phyloP scores from a whole-genome alignment of 768 basidiomycete species.

The Hygrocybe coccinea region DNA sequence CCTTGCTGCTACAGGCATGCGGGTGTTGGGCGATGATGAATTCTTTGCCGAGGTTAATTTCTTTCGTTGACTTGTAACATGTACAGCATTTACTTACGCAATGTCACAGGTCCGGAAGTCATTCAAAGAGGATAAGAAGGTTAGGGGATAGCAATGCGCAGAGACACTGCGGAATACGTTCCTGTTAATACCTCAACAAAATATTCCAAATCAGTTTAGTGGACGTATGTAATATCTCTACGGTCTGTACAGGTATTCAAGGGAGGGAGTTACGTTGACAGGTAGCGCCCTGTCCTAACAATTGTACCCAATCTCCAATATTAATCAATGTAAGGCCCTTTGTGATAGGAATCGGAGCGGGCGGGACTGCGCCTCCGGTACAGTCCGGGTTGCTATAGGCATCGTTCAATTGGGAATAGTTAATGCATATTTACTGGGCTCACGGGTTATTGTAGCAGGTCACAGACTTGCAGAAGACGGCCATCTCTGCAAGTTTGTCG shows the following conservation, averaged over 20 bases:
- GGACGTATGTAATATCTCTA: neutral
- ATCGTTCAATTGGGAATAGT: neutral
- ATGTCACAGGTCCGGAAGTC: conserved; percentile 42
- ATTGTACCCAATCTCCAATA: conserved; percentile 1
- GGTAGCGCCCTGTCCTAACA: conserved; percentile 1
- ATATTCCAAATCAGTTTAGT: neutral
- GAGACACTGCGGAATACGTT: neutral
- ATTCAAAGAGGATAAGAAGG: conserved; percentile 43
- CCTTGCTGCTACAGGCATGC: conserved; percentile 63
- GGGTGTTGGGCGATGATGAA: conserved; percentile 61
- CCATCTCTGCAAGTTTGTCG: conserved; percentile 13
- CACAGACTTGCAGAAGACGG: conserved; percentile 19
- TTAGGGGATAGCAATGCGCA: conserved; percentile 8
- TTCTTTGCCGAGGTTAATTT: conserved; percentile 50
- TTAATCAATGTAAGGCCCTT: conserved; percentile 16
- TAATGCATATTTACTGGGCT: neutral
- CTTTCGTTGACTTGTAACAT: neutral
- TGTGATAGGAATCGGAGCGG: conserved; percentile 17
- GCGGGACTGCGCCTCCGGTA: conserved; percentile 24
- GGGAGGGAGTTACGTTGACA: conserved; percentile 1
- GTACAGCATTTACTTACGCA: neutral
- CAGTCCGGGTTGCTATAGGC: conserved; percentile 23
- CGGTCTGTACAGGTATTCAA: neutral
- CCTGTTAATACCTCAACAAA: neutral
- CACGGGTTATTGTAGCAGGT: conserved; percentile 23